Evolutionary conservation across 257 asterid genomes (phyloP).

Genomic region (Buddleja alternifolia): DNA sequence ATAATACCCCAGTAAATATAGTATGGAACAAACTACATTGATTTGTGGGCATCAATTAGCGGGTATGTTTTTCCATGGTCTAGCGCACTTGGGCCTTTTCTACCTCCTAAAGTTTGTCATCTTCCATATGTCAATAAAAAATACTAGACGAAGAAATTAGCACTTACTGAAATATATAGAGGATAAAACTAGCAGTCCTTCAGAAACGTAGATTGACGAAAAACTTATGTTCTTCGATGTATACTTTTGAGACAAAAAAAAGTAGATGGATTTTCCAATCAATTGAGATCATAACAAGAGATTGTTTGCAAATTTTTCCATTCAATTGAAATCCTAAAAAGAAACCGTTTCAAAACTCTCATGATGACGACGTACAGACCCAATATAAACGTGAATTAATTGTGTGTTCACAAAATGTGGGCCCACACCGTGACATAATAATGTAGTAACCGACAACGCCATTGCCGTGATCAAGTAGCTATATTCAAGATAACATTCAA

Average conservation of each 20-base stretch:
- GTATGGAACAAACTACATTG: background rate
- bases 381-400: conserved; percentile 5
- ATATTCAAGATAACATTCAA: conserved; percentile 4
- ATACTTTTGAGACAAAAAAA: background rate
- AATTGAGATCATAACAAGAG: background rate
- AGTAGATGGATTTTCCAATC: background rate
- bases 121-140: background rate
- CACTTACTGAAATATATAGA: too few relatives aligned
- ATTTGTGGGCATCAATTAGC: background rate
- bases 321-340: too few relatives aligned
- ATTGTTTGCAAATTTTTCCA: background rate
- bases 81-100: background rate
- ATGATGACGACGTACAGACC: background rate
- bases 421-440: background rate
- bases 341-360: background rate
- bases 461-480: conserved; percentile 1
- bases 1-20: too few relatives aligned
- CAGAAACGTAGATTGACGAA: background rate
- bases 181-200: too few relatives aligned
- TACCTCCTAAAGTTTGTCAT: background rate
- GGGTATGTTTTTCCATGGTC: background rate
- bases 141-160: background rate
- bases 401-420: conserved; percentile 3
- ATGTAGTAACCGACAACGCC: conserved; percentile 12
- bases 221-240: background rate